These are phyloP conservation scores for Cryptococcus sp. DNA, from an alignment of 1,284 basidiomycete genomes.

Conservation along the genomic window DNA sequence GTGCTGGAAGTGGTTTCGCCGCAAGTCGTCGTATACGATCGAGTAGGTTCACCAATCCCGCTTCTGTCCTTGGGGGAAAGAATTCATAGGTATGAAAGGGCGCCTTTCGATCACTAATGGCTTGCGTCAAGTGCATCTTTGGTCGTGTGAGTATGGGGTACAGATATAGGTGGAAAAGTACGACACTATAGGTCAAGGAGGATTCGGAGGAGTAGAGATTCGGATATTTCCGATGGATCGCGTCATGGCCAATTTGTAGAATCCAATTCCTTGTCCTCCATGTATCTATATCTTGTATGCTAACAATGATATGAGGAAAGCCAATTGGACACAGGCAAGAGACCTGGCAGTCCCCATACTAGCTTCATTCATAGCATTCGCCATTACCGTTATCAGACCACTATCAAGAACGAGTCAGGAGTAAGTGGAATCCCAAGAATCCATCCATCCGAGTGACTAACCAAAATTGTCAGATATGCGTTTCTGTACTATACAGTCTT, in stretches of 20 bases:
- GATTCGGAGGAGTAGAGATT: no score
- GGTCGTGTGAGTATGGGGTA: neutral
- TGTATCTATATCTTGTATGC: neutral
- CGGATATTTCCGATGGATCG: no score
- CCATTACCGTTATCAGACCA: slow-evolving; percentile 33
- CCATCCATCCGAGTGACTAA: slow-evolving; percentile 3
- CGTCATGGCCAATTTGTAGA: neutral
- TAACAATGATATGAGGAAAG: no score
- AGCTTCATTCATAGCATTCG: slow-evolving; percentile 35
- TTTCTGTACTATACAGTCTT: slow-evolving; percentile 44
- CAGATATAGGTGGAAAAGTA: no score
- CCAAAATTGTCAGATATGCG: slow-evolving; percentile 34
- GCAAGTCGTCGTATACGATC: slow-evolving; percentile 72
- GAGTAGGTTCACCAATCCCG: slow-evolving; percentile 82
- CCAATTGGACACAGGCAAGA: neutral
- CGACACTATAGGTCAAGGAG: no score
- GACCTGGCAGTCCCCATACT: slow-evolving; percentile 19
- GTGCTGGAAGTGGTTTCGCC: slow-evolving; percentile 51
- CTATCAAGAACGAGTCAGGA: slow-evolving; percentile 29
- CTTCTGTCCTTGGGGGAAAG: slow-evolving; percentile 90
- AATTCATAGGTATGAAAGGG: slow-evolving; percentile 90
- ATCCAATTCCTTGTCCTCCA: neutral
- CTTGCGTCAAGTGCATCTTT: slow-evolving; percentile 12
- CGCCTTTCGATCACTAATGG: slow-evolving; percentile 9
- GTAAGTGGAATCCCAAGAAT: slow-evolving; percentile 23